phyloP scores from a whole-genome alignment of 345 rosid species.

The Citrus unshiu region DNA sequence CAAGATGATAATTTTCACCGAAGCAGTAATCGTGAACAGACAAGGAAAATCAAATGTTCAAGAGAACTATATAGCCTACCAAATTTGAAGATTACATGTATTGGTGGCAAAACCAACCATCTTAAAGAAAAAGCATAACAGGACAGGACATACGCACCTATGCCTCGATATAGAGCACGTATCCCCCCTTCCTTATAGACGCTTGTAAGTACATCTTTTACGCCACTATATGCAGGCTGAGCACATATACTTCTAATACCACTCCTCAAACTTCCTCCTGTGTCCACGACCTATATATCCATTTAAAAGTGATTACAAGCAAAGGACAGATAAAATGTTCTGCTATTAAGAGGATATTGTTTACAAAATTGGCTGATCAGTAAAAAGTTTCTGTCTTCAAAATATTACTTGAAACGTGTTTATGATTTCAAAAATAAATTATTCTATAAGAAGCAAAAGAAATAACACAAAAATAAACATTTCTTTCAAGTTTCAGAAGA shows the following conservation, averaged over 20 bases:
- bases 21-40: neutral
- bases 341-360: neutral
- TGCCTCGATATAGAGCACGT: constrained; percentile 80
- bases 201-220: constrained; percentile 65
- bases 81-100: neutral
- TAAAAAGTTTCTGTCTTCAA: neutral
- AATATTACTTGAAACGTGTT: neutral
- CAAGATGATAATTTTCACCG: neutral
- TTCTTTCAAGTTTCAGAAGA: neutral
- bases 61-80: neutral
- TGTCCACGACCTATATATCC: constrained; percentile 52
- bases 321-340: neutral
- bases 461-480: neutral
- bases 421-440: neutral
- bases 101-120: neutral
- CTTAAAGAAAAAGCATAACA: neutral
- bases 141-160: constrained; percentile 49
- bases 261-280: constrained; percentile 28
- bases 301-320: constrained; percentile 10
- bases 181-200: constrained; percentile 84
- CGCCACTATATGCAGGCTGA: constrained; percentile 64
- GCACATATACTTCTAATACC: constrained; percentile 38
- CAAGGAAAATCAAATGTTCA: constrained; percentile 1
- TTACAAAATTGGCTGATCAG: neutral
- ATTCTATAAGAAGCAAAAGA: neutral